Conservation (phyloP, 208 protist genomes). For the Trypanosoma rangeli region DNA sequence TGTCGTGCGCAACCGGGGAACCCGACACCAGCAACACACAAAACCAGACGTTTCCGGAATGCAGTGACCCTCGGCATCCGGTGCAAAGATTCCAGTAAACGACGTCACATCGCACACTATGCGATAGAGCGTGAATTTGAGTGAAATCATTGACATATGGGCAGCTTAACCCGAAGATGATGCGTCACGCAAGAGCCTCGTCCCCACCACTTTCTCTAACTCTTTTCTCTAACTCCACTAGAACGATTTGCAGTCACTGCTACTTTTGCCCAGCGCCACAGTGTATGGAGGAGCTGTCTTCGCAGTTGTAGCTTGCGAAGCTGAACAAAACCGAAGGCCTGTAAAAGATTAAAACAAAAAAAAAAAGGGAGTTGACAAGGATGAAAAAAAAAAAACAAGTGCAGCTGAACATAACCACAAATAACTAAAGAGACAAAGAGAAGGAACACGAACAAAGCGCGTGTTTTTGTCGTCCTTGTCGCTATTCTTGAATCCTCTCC, state of each 20-base stretch:
- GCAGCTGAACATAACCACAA: neutral
- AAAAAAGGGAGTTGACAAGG: neutral
- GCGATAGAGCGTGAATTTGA: slow-evolving; percentile 75
- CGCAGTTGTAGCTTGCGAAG: neutral
- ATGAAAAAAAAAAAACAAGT: neutral
- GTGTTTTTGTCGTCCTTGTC: neutral
- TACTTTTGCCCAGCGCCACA: neutral
- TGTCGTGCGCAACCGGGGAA: slow-evolving; percentile 37
- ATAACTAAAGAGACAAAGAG: slow-evolving; percentile 22
- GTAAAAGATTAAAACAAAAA: neutral
- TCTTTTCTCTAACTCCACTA: neutral
- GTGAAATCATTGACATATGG: slow-evolving; percentile 36
- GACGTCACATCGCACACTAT: slow-evolving; percentile 72
- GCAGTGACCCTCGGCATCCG: slow-evolving; percentile 45
- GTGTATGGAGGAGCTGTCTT: no score
- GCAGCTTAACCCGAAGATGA: neutral
- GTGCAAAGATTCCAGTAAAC: slow-evolving; percentile 63
- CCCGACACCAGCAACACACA: slow-evolving; percentile 54
- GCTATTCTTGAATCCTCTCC: neutral
- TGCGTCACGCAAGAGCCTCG: neutral
- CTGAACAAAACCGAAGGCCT: neutral
- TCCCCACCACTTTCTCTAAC: neutral
- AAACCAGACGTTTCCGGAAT: slow-evolving; percentile 71
- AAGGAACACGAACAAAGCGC: slow-evolving; percentile 23
- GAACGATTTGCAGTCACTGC: neutral